These are phyloP conservation scores for Phytophthora cactorum DNA, from an alignment of 352 stramenopile genomes.

Conservation along the genomic window DNA sequence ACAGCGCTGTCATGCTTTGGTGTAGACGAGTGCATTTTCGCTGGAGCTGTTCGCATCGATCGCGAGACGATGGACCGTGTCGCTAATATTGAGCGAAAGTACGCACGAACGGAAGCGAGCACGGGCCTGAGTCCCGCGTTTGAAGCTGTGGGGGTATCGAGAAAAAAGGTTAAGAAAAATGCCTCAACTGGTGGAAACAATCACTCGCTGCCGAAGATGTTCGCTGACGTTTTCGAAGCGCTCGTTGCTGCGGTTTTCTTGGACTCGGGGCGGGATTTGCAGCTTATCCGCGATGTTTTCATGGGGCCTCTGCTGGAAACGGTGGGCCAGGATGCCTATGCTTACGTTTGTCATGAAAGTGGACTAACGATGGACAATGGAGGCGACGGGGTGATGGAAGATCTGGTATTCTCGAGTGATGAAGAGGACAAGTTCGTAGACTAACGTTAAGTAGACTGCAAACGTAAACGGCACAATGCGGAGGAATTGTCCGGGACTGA, in stretches of 20 bases:
- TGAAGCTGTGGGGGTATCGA: constrained; percentile 28
- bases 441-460: too few species aligned
- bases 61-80: constrained; percentile 65
- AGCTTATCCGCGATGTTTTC: constrained; percentile 83
- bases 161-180: constrained; percentile 26
- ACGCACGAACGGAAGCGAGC: constrained; percentile 29
- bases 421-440: constrained; percentile 27
- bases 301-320: constrained; percentile 75
- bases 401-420: constrained; percentile 52
- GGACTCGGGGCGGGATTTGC: constrained; percentile 74
- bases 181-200: constrained; percentile 29
- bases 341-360: constrained; percentile 79
- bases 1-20: constrained; percentile 82
- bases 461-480: neutral
- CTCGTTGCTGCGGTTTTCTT: constrained; percentile 89
- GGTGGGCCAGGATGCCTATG: constrained; percentile 74
- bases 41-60: constrained; percentile 72
- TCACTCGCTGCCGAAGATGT: constrained; percentile 80
- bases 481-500: neutral
- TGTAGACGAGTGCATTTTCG: constrained; percentile 80
- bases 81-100: constrained; percentile 55
- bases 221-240: constrained; percentile 89
- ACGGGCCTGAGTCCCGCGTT: constrained; percentile 36
- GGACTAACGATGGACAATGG: constrained; percentile 50
- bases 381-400: constrained; percentile 52